Evolutionary conservation across 1,284 basidiomycete genomes (phyloP).

Genomic region (Lignosus rhinocerotis): DNA sequence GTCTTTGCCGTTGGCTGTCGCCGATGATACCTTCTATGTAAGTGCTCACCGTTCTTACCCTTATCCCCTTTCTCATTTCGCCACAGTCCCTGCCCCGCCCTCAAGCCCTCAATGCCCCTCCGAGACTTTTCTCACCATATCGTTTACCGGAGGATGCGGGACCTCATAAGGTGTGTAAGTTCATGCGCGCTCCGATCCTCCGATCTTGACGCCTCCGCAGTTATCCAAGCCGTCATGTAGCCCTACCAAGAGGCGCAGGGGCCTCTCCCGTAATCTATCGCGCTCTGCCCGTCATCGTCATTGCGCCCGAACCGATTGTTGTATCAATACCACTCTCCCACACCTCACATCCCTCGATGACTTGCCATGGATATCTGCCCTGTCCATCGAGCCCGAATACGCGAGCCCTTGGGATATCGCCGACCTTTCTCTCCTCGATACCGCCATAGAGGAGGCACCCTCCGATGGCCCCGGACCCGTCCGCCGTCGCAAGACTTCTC

Average conservation of each 20-base stretch:
- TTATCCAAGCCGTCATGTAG: constrained; percentile 34
- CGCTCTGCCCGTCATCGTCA: constrained; percentile 32
- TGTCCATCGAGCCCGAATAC: constrained; percentile 26
- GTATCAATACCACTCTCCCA: constrained; percentile 22
- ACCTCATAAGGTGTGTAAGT: constrained; percentile 19
- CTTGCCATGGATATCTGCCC: constrained; percentile 35
- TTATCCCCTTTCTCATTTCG: constrained; percentile 13
- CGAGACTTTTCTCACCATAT: constrained; percentile 31
- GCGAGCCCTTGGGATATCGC: constrained; percentile 32
- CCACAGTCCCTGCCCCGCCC: constrained; percentile 16
- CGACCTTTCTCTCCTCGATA: constrained; percentile 32
- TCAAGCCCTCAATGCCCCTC: constrained; percentile 22
- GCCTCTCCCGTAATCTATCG: constrained; percentile 23
- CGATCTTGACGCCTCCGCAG: constrained; percentile 20
- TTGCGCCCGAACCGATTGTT: constrained; percentile 29
- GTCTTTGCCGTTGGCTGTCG: constrained; percentile 20
- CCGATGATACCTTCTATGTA: constrained; percentile 28
- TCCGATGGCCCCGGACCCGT: constrained; percentile 26
- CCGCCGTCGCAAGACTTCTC: constrained; percentile 31
- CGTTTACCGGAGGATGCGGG: constrained; percentile 27
- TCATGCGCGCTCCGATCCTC: constrained; percentile 15
- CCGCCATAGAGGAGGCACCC: constrained; percentile 12
- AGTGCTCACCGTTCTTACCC: constrained; percentile 4
- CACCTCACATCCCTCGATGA: constrained; percentile 30
- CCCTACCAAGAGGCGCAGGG: constrained; percentile 33